phyloP scores from a whole-genome alignment of 371 early-diverging fungal species.

The Actinomortierella wolfii region DNA sequence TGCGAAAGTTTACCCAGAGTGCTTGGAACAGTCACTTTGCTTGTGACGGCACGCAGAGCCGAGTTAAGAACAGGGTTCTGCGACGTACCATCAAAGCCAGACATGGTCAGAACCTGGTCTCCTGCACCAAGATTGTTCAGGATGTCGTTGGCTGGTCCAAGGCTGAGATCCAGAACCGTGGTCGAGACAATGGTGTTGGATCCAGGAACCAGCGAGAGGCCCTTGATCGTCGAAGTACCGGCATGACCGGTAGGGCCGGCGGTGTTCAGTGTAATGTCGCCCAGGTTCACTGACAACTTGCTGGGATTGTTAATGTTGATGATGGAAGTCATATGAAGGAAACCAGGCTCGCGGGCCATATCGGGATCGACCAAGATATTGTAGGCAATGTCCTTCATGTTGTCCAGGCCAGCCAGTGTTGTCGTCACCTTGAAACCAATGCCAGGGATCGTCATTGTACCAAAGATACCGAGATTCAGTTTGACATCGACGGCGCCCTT shows the following conservation, averaged over 20 bases:
- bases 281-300: conserved; percentile 21
- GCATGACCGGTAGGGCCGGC: conserved; percentile 7
- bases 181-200: conserved; percentile 23
- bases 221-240: conserved; percentile 25
- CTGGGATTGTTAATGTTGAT: conserved; percentile 37
- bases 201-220: conserved; percentile 27
- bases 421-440: conserved; percentile 35
- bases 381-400: conserved; percentile 18
- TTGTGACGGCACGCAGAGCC: conserved; percentile 14
- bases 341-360: conserved; percentile 3
- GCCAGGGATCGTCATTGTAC: conserved; percentile 18
- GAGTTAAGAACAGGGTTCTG: conserved; percentile 25
- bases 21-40: conserved; percentile 13
- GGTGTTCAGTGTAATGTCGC: conserved; percentile 27
- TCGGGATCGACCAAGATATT: conserved; percentile 16
- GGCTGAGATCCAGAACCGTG: conserved; percentile 13
- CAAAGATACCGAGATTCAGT: conserved; percentile 36
- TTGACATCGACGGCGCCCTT: conserved; percentile 33
- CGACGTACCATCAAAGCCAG: conserved; percentile 16
- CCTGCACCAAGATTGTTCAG: conserved; percentile 1
- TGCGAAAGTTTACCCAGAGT: conserved; percentile 20
- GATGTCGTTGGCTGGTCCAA: conserved; percentile 8
- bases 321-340: conserved; percentile 15
- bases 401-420: conserved; percentile 23
- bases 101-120: conserved; percentile 14